Base-by-base conservation (phyloP, 2,329 filamentous ascomycete genomes). In the Neofusicoccum ribis region DNA sequence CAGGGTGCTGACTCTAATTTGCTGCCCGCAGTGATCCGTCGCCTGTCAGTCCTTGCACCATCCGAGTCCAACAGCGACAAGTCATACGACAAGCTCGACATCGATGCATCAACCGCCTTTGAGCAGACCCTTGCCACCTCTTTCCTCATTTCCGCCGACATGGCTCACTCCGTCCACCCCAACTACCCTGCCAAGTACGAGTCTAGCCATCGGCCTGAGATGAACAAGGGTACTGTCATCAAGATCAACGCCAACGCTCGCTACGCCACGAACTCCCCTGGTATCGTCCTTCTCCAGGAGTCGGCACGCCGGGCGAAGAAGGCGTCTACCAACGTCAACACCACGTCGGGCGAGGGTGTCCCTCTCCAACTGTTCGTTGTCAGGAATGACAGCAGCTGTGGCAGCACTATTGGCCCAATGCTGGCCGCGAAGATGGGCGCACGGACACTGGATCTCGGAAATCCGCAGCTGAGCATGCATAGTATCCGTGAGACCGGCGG, bases 201-300 rank as follows among this genome's bases (percentile, higher is more conserved):
- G 81, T 80, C 88, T 41, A 91, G 92, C 71, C 95, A 99, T 80
- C 88, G 91, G 69, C 95, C 95, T 5, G 89, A 93, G 79, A 96
- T 99, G 86, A 99, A 99, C 85, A 91, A 92, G 78, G 95, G 95
- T 60, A 92, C 92, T 3, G 94, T 98, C 51, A 93, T 99, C 83
- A 99, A 99, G 82, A 86, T 99, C 83, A 99, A 99, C 76, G 95
- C 95, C 68, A 99, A 98, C 78, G 92, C 95, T 71, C 90, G 93
- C 68, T 99, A 99, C 80, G 93, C 94, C 36, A 99, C 95, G 63
- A 98, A 97, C 82, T 92, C 92, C 0, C 95, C 95, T 1, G 95
- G 95, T 41, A 96, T 98, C 70, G 94, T 96, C 7, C 83, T 99
- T 39, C 78, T 99, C 11, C 91, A 97, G 78, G 93, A 98, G 81